These are phyloP conservation scores for Phytomonas francai DNA, from an alignment of 208 protist genomes.

Conservation along the genomic window DNA sequence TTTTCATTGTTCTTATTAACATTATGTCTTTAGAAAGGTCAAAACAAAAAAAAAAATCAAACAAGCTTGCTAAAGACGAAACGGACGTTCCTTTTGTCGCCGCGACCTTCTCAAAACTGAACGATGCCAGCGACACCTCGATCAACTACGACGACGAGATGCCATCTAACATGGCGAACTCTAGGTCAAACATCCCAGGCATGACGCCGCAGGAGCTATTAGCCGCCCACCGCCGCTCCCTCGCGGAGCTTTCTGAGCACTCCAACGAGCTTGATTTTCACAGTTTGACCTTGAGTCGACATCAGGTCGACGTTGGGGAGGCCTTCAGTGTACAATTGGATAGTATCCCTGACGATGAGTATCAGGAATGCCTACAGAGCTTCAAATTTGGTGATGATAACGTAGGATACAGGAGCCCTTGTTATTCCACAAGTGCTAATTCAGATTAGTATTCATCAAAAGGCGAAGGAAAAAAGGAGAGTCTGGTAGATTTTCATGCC, in stretches of 20 bases:
- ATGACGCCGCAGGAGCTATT: slow-evolving; percentile 59
- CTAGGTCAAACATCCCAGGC: slow-evolving; percentile 47
- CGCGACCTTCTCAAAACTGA: slow-evolving; percentile 32
- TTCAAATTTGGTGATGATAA: slow-evolving; percentile 31
- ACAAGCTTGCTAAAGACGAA: slow-evolving; percentile 16
- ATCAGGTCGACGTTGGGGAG: slow-evolving; percentile 43
- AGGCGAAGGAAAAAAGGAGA: background rate
- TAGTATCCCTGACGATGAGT: slow-evolving; percentile 28
- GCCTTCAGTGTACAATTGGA: slow-evolving; percentile 15
- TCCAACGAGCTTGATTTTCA: slow-evolving; percentile 25
- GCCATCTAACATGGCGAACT: slow-evolving; percentile 31
- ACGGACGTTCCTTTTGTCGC: slow-evolving; percentile 23
- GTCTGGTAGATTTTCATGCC: background rate
- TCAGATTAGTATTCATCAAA: background rate
- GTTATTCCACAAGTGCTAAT: too few relatives aligned
- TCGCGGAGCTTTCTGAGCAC: slow-evolving; percentile 30
- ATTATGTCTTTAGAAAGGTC: background rate
- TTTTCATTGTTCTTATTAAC: background rate
- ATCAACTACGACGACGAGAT: slow-evolving; percentile 23
- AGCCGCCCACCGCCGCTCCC: slow-evolving; percentile 38
- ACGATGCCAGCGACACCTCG: slow-evolving; percentile 1
- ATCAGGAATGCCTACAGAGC: slow-evolving; percentile 28
- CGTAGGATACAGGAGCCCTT: slow-evolving; percentile 3
- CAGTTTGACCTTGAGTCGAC: slow-evolving; percentile 70
- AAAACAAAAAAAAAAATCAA: slow-evolving; percentile 12